A percentile compares a stretch with the other conserved stretches of the same genome.
phyloP scores from a whole-genome alignment of 2,329 filamentous ascomycete species.

The Aspergillus tamarii region DNA sequence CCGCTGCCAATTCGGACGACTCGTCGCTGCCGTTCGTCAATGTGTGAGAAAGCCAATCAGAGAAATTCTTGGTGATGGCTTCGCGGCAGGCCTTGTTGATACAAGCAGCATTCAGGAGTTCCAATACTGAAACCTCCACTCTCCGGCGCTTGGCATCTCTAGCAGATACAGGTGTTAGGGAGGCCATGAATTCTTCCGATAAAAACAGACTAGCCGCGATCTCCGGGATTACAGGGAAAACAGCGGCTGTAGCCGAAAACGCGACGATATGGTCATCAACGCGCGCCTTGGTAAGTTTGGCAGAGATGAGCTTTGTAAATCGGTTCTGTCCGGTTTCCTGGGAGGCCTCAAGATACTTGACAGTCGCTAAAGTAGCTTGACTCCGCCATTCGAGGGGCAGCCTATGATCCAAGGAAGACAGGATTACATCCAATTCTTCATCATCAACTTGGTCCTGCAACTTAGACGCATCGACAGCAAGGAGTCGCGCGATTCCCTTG shows the following conservation, averaged over 20 bases:
- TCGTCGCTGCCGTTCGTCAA: constrained; percentile 70
- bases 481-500: constrained; percentile 61
- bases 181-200: constrained; percentile 81
- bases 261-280: constrained; percentile 89
- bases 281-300: constrained; percentile 71
- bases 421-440: constrained; percentile 78
- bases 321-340: constrained; percentile 70
- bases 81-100: constrained; percentile 82
- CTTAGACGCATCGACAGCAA: constrained; percentile 57
- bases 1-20: constrained; percentile 61
- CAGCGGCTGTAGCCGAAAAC: constrained; percentile 85
- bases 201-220: constrained; percentile 80
- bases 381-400: constrained; percentile 73
- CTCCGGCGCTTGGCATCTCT: constrained; percentile 81
- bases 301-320: constrained; percentile 74
- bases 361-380: constrained; percentile 79
- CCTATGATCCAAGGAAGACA: constrained; percentile 85
- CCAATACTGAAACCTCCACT: constrained; percentile 82
- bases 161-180: constrained; percentile 74
- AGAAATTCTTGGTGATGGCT: constrained; percentile 80
- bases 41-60: constrained; percentile 83
- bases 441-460: constrained; percentile 60
- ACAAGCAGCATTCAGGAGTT: constrained; percentile 89
- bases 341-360: constrained; percentile 80
- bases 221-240: constrained; percentile 83